Evolutionary conservation across 2,329 filamentous ascomycete species (phyloP).

Genomic region (Fusarium udum): DNA sequence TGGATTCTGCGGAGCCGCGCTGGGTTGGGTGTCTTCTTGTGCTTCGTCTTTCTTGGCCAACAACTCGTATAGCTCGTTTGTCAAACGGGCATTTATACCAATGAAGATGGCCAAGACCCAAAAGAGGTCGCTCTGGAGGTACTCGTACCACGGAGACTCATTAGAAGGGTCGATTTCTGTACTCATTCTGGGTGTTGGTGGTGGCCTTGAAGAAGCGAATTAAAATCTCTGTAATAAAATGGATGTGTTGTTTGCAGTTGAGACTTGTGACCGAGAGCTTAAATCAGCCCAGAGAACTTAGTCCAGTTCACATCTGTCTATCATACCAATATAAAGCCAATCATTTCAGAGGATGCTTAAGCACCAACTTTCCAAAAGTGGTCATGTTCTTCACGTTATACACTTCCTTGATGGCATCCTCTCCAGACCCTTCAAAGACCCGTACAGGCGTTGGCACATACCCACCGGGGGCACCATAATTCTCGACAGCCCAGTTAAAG

Average conservation of each 20-base stretch:
- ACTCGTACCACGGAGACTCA: not conserved
- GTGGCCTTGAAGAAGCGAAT: not conserved
- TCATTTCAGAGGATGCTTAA: not conserved
- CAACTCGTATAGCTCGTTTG: too few species aligned
- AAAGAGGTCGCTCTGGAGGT: not conserved
- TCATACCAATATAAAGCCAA: not conserved
- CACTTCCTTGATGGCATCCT: not conserved
- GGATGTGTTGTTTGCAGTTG: not conserved
- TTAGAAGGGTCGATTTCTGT: not conserved
- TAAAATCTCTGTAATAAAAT: not conserved
- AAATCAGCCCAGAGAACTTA: not conserved
- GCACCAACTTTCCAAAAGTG: not conserved
- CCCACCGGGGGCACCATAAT: not conserved
- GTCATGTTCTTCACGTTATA: not conserved
- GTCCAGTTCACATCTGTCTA: not conserved
- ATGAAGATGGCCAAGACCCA: not conserved
- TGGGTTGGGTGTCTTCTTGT: not conserved
- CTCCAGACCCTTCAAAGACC: not conserved
- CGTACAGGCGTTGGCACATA: not conserved
- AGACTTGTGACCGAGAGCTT: not conserved
- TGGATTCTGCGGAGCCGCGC: not conserved
- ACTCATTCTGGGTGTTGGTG: not conserved
- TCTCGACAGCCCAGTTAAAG: not conserved
- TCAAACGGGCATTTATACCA: too few species aligned
- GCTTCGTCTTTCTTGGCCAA: not conserved